A percentile compares a stretch with the other conserved stretches of the same genome.
These are phyloP conservation scores for Capronia americana DNA, from an alignment of 2,329 filamentous ascomycete genomes.

Conservation along the genomic window DNA sequence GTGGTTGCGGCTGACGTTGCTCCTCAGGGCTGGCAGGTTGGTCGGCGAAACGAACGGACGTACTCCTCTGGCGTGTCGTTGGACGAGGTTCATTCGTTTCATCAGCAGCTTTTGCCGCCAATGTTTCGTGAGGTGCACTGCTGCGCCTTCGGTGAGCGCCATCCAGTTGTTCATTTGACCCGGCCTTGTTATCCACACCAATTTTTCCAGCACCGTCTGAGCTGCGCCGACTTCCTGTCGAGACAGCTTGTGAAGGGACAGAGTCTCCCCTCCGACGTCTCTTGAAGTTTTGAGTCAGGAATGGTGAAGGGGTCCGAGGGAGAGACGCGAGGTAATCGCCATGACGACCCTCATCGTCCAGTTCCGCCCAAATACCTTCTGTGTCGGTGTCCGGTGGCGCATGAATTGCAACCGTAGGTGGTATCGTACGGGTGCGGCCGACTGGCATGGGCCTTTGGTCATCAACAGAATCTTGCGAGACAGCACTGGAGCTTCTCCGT, in stretches of 20 bases:
- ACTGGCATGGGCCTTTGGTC: slow-evolving; percentile 43
- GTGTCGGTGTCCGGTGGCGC: slow-evolving; percentile 54
- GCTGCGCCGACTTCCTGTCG: slow-evolving; percentile 23
- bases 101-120: background rate
- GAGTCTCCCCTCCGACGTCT: slow-evolving; percentile 32
- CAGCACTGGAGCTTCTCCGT: slow-evolving; percentile 39
- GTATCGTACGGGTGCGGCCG: slow-evolving; percentile 17
- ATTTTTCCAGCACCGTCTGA: slow-evolving; percentile 18
- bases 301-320: slow-evolving; percentile 35
- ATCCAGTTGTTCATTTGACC: background rate
- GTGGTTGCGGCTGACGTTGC: slow-evolving; percentile 12
- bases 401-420: slow-evolving; percentile 43
- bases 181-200: background rate
- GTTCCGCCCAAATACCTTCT: slow-evolving; percentile 84
- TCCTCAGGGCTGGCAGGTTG: background rate
- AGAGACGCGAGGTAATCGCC: slow-evolving; percentile 47
- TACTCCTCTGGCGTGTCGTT: slow-evolving; percentile 21
- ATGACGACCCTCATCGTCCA: slow-evolving; percentile 72
- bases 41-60: slow-evolving; percentile 32
- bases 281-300: slow-evolving; percentile 29
- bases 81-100: background rate
- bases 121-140: slow-evolving; percentile 21
- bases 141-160: slow-evolving; percentile 18
- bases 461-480: slow-evolving; percentile 37
- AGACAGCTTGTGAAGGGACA: slow-evolving; percentile 33